Conservation (phyloP, 192 early-diverging fungal species). For the Backusella tarrabulga region DNA sequence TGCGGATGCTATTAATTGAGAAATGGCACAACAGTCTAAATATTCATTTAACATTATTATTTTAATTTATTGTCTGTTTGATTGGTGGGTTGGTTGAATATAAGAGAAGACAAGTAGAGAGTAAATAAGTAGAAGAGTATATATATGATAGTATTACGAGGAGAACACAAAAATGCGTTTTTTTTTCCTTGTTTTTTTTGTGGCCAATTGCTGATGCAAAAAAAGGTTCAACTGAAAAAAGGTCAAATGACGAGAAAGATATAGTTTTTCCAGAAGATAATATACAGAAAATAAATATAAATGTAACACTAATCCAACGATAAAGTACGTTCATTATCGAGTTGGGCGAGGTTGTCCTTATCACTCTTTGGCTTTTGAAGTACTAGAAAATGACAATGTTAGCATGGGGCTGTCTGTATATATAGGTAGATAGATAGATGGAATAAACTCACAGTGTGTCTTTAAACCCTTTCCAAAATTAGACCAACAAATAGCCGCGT, state of each 20-base stretch:
- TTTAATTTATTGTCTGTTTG: background rate
- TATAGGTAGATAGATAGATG: background rate
- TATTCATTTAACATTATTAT: background rate
- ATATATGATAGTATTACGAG: background rate
- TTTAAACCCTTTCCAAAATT: background rate
- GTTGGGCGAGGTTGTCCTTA: background rate
- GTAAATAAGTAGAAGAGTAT: background rate
- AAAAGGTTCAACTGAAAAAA: no score
- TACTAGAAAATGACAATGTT: background rate
- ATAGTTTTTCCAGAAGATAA: background rate
- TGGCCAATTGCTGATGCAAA: background rate
- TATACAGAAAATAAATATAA: background rate
- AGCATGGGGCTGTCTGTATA: background rate
- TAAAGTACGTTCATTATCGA: slow-evolving; percentile 2
- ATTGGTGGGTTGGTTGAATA: background rate
- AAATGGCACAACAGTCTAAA: no score
- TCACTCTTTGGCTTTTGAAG: background rate
- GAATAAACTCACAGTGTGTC: background rate
- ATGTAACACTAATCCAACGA: background rate
- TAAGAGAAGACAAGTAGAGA: background rate
- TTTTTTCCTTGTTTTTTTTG: background rate
- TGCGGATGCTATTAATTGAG: no score
- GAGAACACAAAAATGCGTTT: background rate
- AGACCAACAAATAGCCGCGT: background rate
- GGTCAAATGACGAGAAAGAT: background rate